phyloP scores from a whole-genome alignment of 139 green algal species.

The Chlamydomonas schloesseri region DNA sequence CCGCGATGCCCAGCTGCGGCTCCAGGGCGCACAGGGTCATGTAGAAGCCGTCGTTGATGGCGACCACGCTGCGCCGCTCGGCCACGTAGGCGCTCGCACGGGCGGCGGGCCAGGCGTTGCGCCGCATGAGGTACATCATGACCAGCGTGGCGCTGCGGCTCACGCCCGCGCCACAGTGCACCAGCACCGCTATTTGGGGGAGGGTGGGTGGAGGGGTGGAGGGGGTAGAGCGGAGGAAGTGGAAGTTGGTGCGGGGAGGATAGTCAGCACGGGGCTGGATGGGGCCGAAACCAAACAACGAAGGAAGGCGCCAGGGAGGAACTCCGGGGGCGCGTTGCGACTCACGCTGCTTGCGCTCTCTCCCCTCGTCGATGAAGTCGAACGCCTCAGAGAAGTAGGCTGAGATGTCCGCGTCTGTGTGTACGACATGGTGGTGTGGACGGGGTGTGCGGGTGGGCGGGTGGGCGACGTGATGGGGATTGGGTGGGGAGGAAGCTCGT shows the following conservation, averaged over 20 bases:
- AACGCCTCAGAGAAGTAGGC: conserved; percentile 69
- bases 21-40: conserved; percentile 79
- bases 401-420: conserved; percentile 6
- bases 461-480: no score
- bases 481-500: no score
- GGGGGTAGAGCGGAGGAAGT: background rate
- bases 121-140: conserved; percentile 88
- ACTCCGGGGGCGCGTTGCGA: no score
- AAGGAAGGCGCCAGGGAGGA: no score
- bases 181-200: conserved; percentile 70
- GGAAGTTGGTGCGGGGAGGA: no score
- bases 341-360: conserved; percentile 54
- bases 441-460: no score
- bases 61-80: conserved; percentile 65
- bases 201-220: background rate
- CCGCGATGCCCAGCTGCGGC: conserved; percentile 74
- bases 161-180: conserved; percentile 89
- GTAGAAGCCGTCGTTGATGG: conserved; percentile 89
- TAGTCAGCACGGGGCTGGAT: no score
- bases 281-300: no score
- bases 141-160: conserved; percentile 78
- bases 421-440: no score
- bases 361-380: conserved; percentile 80
- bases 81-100: conserved; percentile 46
- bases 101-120: conserved; percentile 63